Evolutionary conservation across 805 yeast species (phyloP), one percentile per base, ranked within the genome.

Genomic region (Kluyveromyces nonfermentans): DNA sequence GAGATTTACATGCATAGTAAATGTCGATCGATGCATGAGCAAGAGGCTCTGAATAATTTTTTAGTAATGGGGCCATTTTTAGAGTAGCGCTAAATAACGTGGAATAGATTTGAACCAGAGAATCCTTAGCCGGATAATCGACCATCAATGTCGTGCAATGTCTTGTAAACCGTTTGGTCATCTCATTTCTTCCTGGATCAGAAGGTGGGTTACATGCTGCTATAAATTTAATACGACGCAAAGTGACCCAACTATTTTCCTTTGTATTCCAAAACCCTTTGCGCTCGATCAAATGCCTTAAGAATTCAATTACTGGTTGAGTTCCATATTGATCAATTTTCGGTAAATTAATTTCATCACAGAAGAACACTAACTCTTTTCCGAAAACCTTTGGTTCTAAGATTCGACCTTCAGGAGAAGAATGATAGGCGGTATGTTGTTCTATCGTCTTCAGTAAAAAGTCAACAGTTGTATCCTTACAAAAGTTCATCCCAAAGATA

Each of bases 121-220:
- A 82, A 2, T 56, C 53, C 6, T 51, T 50, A 0, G 82, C 80
- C 0, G 97, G 97, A 55, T 89, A 82, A 49, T 82, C 95, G 4
- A 89, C 83, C 75, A 78, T 74, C 0, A 90, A 50, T 5, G 86
- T 67, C 1, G 82, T 63, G 2, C 76, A 68, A 53, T 81, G 89
- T 5, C 94, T 69, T 37, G 84, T 60, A 51, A 89, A 81, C 35
- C 96, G 64, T 8, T 67, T 55, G 1, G 78, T 67, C 18, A 90
- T 56, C 2, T 57, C 58, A 9, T 72, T 66, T 47, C 97, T 71
- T 0, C 96, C 96, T 3, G 78, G 75, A 60, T 85, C 94, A 0
- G 80, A 71, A 0, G 96, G 81, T 1, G 96, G 93, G 55, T 90
- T 90, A 60, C 97, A 90, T 0, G 97, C 97, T 7, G 94, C 97